These are phyloP conservation scores for Phaeosphaeriaceae sp. DNA, from an alignment of 2,329 filamentous ascomycete genomes.

Conservation along the genomic window DNA sequence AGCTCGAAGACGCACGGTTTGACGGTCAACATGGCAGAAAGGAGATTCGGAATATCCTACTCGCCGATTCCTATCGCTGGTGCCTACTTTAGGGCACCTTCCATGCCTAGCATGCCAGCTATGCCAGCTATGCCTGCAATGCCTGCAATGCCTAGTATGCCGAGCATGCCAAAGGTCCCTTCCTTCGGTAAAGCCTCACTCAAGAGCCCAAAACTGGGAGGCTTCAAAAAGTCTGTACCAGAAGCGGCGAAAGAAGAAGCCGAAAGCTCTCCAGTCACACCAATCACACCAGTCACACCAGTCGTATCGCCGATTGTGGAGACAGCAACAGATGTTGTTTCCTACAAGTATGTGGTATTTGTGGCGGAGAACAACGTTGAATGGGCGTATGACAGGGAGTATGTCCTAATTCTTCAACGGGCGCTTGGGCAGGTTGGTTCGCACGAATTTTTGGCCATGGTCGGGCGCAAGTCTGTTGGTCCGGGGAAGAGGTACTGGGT, in stretches of 20 bases:
- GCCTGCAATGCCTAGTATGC: not conserved
- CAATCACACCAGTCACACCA: not conserved
- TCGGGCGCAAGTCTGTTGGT: conserved; percentile 14
- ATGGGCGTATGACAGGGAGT: conserved; percentile 18
- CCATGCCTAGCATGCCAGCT: not conserved
- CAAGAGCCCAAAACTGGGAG: conserved; percentile 8
- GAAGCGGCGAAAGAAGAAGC: conserved; percentile 6
- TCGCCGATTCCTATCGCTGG: conserved; percentile 5
- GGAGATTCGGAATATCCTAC: conserved; percentile 16
- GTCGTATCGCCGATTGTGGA: conserved; percentile 6
- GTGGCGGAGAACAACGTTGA: conserved; percentile 19
- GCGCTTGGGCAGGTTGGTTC: conserved; percentile 8
- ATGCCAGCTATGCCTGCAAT: not conserved
- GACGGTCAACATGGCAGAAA: conserved; percentile 19
- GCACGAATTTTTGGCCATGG: conserved; percentile 15
- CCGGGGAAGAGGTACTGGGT: conserved; percentile 18
- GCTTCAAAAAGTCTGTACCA: conserved; percentile 12
- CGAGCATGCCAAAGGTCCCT: conserved; percentile 13
- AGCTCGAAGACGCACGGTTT: conserved; percentile 12
- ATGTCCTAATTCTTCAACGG: conserved; percentile 14
- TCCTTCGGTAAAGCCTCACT: conserved; percentile 17
- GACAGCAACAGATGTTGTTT: conserved; percentile 6
- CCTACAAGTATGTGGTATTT: conserved; percentile 20
- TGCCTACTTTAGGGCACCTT: conserved; percentile 7
- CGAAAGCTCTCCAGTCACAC: not conserved